These are phyloP conservation scores for Parafenestella ontariensis DNA, from an alignment of 2,329 filamentous ascomycete species.

Conservation along the genomic window DNA sequence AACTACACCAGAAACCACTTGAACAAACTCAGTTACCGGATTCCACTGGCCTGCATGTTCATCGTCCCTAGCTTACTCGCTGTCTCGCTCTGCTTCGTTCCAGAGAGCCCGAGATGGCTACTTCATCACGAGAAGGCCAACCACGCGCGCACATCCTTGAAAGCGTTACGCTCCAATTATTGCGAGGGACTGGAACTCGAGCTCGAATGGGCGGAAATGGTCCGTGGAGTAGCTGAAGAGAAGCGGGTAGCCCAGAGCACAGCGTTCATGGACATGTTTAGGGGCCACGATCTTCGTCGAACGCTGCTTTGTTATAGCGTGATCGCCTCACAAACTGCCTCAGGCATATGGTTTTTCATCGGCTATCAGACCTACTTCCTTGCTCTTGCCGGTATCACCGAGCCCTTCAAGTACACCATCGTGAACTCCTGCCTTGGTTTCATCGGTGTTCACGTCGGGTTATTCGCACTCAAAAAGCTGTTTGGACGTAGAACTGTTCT, in stretches of 20 bases:
- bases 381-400: constrained; percentile 27
- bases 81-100: constrained; percentile 40
- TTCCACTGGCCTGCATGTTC: constrained; percentile 61
- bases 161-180: constrained; percentile 24
- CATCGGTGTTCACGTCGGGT: constrained; percentile 58
- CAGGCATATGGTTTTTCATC: constrained; percentile 60
- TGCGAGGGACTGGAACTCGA: constrained; percentile 31
- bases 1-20: constrained; percentile 36
- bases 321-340: constrained; percentile 55
- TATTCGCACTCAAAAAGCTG: constrained; percentile 57
- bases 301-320: constrained; percentile 60
- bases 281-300: constrained; percentile 56
- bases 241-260: constrained; percentile 58
- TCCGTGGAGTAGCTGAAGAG: constrained; percentile 37
- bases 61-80: constrained; percentile 58
- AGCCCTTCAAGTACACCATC: constrained; percentile 58
- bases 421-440: constrained; percentile 60
- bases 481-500: constrained; percentile 57
- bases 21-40: constrained; percentile 44
- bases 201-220: constrained; percentile 38
- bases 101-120: constrained; percentile 54
- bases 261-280: constrained; percentile 59
- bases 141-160: constrained; percentile 22
- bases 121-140: constrained; percentile 23
- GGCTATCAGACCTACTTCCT: constrained; percentile 59